Evolutionary conservation across 352 stramenopile genomes (phyloP), one percentile per base, ranked within the genome.

Genomic region (Globisporangium megalacanthum): DNA sequence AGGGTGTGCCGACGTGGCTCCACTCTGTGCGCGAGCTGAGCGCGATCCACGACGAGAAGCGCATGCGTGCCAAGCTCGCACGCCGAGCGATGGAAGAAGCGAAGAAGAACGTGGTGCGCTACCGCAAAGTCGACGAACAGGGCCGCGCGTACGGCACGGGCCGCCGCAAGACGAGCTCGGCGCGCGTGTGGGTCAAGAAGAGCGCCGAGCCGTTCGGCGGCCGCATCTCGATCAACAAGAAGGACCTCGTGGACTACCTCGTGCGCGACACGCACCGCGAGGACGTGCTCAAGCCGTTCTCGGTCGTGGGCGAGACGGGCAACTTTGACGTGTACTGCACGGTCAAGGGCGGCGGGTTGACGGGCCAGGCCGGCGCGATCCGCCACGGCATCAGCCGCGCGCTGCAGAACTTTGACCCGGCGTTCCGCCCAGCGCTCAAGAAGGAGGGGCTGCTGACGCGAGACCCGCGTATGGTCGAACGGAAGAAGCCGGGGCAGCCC

Each of bases 401-500:
- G 50, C 75, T 99, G 64, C 88, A 98, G 65, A 76, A 92, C 56
- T 98, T 97, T 67, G 88, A 99, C 66, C 94, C 94, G 42, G 81
- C 91, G 61, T 87, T 92, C 70, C 92, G 95, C 58, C 77, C 88
- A 56, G 66, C 84, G 5, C 85, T 99, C 58, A 98, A 98, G 77
- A 86, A 88, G 62, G 76, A 89, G 42, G 94, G 95, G 59, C 85
- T 97, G 60, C 68, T 99, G 37, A 98, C 83, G 62, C 79, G 95
- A 69, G 96, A 99, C 84, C 77, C 94, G 62, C 75, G 96, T 70
- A 97, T 95, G 77, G 96, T 99, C 51, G 95, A 99, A 79, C 78
- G 92, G 59, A 99, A 99, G 83, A 99, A 98, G 73, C 58, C 94
- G 37, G 96, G 96, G 61, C 89, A 94, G 66, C 76, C 88, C 36